Evolutionary conservation across 768 basidiomycete genomes (phyloP).

Genomic region (Pulveroboletus sp.): DNA sequence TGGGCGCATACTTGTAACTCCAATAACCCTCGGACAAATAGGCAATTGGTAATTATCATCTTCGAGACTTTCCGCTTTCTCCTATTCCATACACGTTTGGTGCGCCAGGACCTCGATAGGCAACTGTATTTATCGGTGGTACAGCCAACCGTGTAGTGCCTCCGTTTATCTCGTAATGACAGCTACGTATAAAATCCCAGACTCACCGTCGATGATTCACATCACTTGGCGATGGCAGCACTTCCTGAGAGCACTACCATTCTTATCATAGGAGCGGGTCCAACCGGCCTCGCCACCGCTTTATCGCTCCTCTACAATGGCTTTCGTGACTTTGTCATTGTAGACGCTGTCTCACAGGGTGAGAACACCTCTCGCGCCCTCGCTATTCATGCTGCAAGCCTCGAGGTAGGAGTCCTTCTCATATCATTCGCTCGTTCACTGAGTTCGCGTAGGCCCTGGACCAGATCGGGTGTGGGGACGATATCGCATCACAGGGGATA

Average conservation of each 20-base stretch:
- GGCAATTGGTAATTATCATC: too few relatives aligned
- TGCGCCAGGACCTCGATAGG: too few relatives aligned
- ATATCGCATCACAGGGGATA: constrained; percentile 37
- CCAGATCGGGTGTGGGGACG: constrained; percentile 38
- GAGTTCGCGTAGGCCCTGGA: constrained; percentile 32
- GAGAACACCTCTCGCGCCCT: constrained; percentile 44
- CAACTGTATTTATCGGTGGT: too few relatives aligned
- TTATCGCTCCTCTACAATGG: constrained; percentile 43
- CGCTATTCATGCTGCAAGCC: constrained; percentile 48
- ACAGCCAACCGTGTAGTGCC: too few relatives aligned
- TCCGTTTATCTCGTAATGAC: too few relatives aligned
- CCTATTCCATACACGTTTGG: too few relatives aligned
- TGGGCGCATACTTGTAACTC: too few relatives aligned
- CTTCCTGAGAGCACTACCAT: constrained; percentile 31
- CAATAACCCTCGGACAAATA: too few relatives aligned
- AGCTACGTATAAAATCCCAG: too few relatives aligned
- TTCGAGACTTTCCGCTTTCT: too few relatives aligned
- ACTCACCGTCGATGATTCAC: too few relatives aligned
- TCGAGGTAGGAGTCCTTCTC: constrained; percentile 35
- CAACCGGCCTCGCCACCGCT: constrained; percentile 44
- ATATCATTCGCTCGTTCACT: not conserved
- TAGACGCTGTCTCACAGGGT: constrained; percentile 36
- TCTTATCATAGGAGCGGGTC: constrained; percentile 51
- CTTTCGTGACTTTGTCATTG: constrained; percentile 39
- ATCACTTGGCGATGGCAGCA: constrained; percentile 17